phyloP scores from a whole-genome alignment of 2,329 filamentous ascomycete species.

The Neospermospora avenae region DNA sequence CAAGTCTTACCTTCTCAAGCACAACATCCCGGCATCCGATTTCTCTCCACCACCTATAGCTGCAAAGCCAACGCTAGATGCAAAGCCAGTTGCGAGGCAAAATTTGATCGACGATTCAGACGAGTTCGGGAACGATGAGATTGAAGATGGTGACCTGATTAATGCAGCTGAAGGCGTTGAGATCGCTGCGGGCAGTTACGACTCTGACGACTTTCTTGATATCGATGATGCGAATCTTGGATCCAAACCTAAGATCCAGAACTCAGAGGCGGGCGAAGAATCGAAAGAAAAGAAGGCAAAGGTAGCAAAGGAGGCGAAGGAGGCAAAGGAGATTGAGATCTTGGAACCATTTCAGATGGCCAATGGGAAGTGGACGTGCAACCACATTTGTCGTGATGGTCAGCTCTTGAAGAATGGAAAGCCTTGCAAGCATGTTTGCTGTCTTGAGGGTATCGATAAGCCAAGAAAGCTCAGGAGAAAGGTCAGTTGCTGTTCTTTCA shows the following conservation, averaged over 20 bases:
- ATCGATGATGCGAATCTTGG: slow-evolving; percentile 43
- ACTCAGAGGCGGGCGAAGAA: neutral
- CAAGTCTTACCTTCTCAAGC: slow-evolving; percentile 25
- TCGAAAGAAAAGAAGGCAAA: neutral
- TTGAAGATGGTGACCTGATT: slow-evolving; percentile 44
- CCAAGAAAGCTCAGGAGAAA: slow-evolving; percentile 37
- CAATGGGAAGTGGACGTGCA: slow-evolving; percentile 73
- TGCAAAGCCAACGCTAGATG: slow-evolving; percentile 2
- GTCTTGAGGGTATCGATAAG: slow-evolving; percentile 66
- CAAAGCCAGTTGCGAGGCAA: neutral
- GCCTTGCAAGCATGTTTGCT: slow-evolving; percentile 69
- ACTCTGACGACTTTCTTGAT: slow-evolving; percentile 46
- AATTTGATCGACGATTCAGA: slow-evolving; percentile 4
- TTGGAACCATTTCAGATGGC: slow-evolving; percentile 49
- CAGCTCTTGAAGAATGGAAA: slow-evolving; percentile 39
- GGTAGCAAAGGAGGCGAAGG: slow-evolving; percentile 2
- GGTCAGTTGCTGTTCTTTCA: slow-evolving; percentile 2
- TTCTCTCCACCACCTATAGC: slow-evolving; percentile 29
- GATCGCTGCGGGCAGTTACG: slow-evolving; percentile 23
- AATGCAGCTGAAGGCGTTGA: slow-evolving; percentile 32
- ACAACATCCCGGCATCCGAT: slow-evolving; percentile 35
- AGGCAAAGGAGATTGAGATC: neutral
- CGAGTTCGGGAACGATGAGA: slow-evolving; percentile 34
- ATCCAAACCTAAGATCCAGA: slow-evolving; percentile 22
- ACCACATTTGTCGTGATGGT: slow-evolving; percentile 58